phyloP scores from a whole-genome alignment of 148 eudicot species.

The Rhododendron mucronatum region DNA sequence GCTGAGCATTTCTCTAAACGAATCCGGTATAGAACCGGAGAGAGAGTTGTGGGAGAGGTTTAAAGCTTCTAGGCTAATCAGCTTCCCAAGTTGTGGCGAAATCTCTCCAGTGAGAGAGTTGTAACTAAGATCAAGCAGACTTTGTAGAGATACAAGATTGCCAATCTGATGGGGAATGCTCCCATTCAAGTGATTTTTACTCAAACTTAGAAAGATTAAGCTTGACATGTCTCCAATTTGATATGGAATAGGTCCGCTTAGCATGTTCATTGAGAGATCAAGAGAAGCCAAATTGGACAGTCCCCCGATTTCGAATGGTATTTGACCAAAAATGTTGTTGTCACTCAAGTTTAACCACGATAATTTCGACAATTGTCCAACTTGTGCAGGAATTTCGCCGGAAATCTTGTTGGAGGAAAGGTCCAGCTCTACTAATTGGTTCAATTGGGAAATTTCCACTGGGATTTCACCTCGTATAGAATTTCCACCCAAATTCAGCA shows the following conservation, averaged over 20 bases:
- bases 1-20: slow-evolving; percentile 18
- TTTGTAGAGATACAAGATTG: slow-evolving; percentile 10
- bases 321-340: slow-evolving; percentile 16
- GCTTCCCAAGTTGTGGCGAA: slow-evolving; percentile 13
- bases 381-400: not conserved
- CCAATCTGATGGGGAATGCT: slow-evolving; percentile 19
- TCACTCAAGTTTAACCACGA: slow-evolving; percentile 1
- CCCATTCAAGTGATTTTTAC: slow-evolving; percentile 18
- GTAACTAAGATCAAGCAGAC: slow-evolving; percentile 25
- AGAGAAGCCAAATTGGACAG: not conserved
- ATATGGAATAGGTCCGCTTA: slow-evolving; percentile 18
- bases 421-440: too few species aligned
- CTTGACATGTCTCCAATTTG: slow-evolving; percentile 12
- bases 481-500: too few species aligned
- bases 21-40: slow-evolving; percentile 21
- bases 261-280: slow-evolving; percentile 20
- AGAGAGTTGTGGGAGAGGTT: slow-evolving; percentile 29
- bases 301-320: slow-evolving; percentile 10
- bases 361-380: slow-evolving; percentile 6
- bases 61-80: slow-evolving; percentile 15
- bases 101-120: slow-evolving; percentile 19
- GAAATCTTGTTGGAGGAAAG: too few species aligned
- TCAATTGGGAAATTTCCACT: too few species aligned
- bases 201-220: slow-evolving; percentile 20
- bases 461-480: too few species aligned